Conservation (phyloP, 768 basidiomycete genomes). For the Termitomyces sp. region DNA sequence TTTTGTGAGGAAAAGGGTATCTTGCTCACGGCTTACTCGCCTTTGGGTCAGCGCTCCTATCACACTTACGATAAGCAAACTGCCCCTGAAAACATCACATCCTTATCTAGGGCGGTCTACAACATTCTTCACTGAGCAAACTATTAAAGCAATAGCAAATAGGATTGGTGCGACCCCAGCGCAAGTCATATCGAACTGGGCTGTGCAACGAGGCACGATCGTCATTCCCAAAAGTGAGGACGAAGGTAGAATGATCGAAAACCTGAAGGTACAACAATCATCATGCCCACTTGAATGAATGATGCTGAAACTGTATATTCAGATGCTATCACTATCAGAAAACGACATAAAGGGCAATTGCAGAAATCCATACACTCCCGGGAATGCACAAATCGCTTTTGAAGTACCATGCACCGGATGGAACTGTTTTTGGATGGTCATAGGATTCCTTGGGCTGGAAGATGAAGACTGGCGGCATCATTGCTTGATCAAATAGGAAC, state of each 20-base stretch:
- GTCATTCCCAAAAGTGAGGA: slow-evolving; percentile 60
- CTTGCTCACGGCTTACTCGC: slow-evolving; percentile 44
- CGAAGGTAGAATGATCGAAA: slow-evolving; percentile 38
- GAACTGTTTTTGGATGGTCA: slow-evolving; percentile 38
- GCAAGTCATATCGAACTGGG: slow-evolving; percentile 61
- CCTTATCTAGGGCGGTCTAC: slow-evolving; percentile 14
- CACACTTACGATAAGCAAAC: too few relatives aligned
- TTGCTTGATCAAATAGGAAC: slow-evolving; percentile 1
- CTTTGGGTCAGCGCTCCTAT: slow-evolving; percentile 24
- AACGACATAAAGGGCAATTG: slow-evolving; percentile 36
- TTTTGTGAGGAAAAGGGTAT: slow-evolving; percentile 47
- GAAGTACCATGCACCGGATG: slow-evolving; percentile 16
- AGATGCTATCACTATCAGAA: slow-evolving; percentile 28
- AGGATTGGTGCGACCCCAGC: slow-evolving; percentile 31
- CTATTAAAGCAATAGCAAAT: slow-evolving; percentile 25
- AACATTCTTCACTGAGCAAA: slow-evolving; percentile 27
- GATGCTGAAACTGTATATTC: slow-evolving; percentile 2
- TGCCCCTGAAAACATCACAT: not conserved
- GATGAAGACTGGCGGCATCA: slow-evolving; percentile 26
- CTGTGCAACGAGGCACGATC: slow-evolving; percentile 51
- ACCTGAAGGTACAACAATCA: slow-evolving; percentile 28
- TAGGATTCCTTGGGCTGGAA: slow-evolving; percentile 40
- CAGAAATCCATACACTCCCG: slow-evolving; percentile 32
- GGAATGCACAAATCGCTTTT: slow-evolving; percentile 34
- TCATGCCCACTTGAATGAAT: not conserved